A percentile compares a stretch with the other conserved stretches of the same genome.
Evolutionary conservation across 345 rosid species (phyloP).

Genomic region (Eucalyptus melliodora): DNA sequence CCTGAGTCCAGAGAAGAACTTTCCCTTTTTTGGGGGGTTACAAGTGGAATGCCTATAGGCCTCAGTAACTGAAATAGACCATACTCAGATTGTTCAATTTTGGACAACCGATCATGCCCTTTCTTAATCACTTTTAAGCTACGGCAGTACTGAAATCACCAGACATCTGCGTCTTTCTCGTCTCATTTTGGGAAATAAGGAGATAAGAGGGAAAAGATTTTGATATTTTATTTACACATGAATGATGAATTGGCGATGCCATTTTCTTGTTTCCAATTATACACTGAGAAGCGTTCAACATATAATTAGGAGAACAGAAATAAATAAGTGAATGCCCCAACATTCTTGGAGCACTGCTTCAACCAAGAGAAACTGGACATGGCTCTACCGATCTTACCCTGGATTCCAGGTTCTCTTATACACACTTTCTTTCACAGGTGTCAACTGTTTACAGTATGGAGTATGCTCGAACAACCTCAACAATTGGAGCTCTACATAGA

Average conservation of each 20-base stretch:
- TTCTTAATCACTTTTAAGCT: not conserved
- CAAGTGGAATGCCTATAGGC: not conserved
- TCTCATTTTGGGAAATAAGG: not conserved
- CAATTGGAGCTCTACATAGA: conserved; percentile 88
- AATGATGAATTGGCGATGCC: conserved; percentile 28
- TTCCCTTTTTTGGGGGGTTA: not conserved
- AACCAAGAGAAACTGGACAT: not conserved
- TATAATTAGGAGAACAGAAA: conserved; percentile 25
- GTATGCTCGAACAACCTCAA: conserved; percentile 93
- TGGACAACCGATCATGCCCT: not conserved
- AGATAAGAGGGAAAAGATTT: not conserved
- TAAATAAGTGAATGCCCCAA: conserved; percentile 8
- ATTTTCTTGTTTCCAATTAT: conserved; percentile 38
- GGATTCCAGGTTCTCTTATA: not conserved
- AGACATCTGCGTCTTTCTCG: not conserved
- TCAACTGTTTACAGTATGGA: conserved; percentile 59
- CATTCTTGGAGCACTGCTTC: not conserved
- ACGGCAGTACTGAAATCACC: not conserved
- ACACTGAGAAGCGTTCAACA: conserved; percentile 13
- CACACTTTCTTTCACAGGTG: not conserved
- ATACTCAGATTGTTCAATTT: not conserved
- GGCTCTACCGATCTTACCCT: conserved; percentile 2
- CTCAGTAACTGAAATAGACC: not conserved
- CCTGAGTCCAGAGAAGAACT: not conserved
- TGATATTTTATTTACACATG: conserved; percentile 35